Evolutionary conservation across 164 flowering plant species (phyloP).

Genomic region (Taxillus chinensis): DNA sequence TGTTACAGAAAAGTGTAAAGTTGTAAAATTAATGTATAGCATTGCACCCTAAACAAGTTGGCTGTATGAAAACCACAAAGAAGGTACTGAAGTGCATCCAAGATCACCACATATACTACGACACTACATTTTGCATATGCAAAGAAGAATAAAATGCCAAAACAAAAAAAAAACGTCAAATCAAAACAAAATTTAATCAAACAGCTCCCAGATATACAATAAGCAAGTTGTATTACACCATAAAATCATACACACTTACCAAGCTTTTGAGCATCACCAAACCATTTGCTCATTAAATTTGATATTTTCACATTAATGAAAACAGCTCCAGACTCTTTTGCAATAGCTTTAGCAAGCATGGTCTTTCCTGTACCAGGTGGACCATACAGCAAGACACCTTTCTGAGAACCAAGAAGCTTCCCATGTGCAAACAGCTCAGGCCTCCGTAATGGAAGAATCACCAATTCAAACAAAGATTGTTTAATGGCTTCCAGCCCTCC

Average conservation of each 20-base stretch:
- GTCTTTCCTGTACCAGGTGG: conserved; percentile 84
- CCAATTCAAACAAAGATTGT: conserved; percentile 59
- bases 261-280: conserved; percentile 91
- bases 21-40: no score
- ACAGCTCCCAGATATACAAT: no score
- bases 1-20: no score
- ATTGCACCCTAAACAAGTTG: no score
- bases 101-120: no score
- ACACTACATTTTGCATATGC: no score
- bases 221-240: no score
- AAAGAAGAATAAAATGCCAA: no score
- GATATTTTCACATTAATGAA: conserved; percentile 80
- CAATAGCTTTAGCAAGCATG: conserved; percentile 89
- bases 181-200: background rate
- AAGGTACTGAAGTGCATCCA: no score
- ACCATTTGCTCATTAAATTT: conserved; percentile 94
- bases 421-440: conserved; percentile 76
- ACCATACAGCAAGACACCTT: conserved; percentile 74
- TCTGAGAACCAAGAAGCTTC: conserved; percentile 75
- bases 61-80: no score
- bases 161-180: no score
- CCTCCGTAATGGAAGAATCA: conserved; percentile 65
- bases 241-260: conserved; percentile 30
- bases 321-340: conserved; percentile 87
- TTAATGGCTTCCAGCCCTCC: conserved; percentile 75